Conservation (phyloP, 2,329 filamentous ascomycete species). For the Penicillium janthinellum region DNA sequence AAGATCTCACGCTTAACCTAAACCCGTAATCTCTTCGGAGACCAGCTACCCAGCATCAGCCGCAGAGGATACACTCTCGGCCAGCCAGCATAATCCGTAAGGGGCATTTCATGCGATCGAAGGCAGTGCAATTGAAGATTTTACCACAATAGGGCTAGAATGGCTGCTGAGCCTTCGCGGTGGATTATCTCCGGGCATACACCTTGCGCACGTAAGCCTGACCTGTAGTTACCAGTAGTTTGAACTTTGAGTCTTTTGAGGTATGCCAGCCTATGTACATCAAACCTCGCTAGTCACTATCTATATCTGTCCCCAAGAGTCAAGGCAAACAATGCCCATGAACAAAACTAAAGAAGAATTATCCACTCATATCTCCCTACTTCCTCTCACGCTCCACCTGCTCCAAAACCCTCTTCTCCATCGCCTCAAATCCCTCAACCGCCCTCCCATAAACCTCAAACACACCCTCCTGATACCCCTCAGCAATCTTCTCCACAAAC, state of each 20-base stretch:
- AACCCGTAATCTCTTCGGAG: background rate
- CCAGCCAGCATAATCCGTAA: background rate
- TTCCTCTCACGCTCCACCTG: slow-evolving; percentile 22
- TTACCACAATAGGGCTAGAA: background rate
- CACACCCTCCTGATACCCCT: slow-evolving; percentile 73
- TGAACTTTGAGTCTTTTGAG: no score
- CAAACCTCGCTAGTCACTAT: background rate
- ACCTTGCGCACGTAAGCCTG: background rate
- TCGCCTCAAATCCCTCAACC: slow-evolving; percentile 72
- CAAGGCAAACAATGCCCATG: background rate
- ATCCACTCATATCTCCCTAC: background rate
- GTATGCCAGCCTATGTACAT: background rate
- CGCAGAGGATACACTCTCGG: background rate
- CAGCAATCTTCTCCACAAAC: slow-evolving; percentile 78
- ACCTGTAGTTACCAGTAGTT: no score
- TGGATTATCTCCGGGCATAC: background rate
- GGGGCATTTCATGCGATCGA: background rate
- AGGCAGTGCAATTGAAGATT: background rate
- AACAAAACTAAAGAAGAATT: background rate
- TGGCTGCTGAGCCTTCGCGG: background rate
- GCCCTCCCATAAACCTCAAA: slow-evolving; percentile 80
- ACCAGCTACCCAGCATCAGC: background rate
- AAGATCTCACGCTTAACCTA: background rate
- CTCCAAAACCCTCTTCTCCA: slow-evolving; percentile 69
- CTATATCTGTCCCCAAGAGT: background rate